phyloP scores from a whole-genome alignment of 2,329 filamentous ascomycete genomes.

The Colletotrichum destructivum region DNA sequence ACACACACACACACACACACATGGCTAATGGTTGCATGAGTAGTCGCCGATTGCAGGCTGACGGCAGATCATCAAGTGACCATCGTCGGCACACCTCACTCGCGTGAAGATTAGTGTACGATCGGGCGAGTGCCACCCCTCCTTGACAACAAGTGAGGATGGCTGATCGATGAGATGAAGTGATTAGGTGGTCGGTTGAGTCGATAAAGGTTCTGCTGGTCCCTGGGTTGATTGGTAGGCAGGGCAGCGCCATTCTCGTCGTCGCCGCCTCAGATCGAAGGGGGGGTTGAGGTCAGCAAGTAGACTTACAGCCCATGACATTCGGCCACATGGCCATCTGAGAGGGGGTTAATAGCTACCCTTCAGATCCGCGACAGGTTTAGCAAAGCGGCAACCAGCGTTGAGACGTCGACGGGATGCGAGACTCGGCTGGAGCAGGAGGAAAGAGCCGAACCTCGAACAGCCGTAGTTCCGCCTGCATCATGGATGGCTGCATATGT shows the following conservation, averaged over 20 bases:
- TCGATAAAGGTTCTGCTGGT: too few relatives aligned
- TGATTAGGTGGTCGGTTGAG: neutral
- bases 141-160: neutral
- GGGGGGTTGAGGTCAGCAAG: neutral
- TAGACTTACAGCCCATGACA: constrained; percentile 1
- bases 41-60: constrained; percentile 12
- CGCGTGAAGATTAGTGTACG: constrained; percentile 15
- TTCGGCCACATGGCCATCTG: constrained; percentile 26
- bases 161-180: neutral
- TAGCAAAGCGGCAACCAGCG: neutral
- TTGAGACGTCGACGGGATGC: neutral
- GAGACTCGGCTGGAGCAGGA: neutral
- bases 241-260: neutral
- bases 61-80: constrained; percentile 35
- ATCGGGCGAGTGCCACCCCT: constrained; percentile 21
- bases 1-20: too few relatives aligned
- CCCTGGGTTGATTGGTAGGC: neutral
- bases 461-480: constrained; percentile 12
- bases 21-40: constrained; percentile 27
- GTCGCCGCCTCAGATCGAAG: neutral
- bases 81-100: neutral
- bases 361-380: neutral
- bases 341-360: neutral
- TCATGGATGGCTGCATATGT: constrained; percentile 36
- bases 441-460: neutral